Evolutionary conservation across 192 early-diverging fungal genomes (phyloP).

Genomic region (Gryganskiella cystojenkinii): DNA sequence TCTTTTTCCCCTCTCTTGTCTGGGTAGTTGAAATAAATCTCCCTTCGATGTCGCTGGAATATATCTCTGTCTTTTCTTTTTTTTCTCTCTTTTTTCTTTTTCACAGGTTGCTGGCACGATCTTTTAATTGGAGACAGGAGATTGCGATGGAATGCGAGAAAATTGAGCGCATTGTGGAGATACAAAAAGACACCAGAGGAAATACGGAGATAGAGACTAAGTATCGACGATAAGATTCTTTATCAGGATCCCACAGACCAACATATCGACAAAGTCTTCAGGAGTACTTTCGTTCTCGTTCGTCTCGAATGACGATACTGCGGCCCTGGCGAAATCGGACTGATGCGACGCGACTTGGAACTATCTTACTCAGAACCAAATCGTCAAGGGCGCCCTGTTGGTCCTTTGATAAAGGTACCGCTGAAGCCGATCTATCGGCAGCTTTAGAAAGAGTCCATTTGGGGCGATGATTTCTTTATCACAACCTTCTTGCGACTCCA

Average conservation of each 20-base stretch:
- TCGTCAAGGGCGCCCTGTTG: slow-evolving; percentile 22
- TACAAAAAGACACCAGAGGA: background rate
- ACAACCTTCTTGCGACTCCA: slow-evolving; percentile 35
- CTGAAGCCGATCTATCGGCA: background rate
- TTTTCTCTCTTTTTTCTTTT: slow-evolving; percentile 1
- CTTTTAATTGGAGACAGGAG: background rate
- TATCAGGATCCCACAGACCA: slow-evolving; percentile 24
- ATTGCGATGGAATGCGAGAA: too few species aligned
- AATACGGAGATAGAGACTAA: background rate
- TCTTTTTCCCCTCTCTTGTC: background rate
- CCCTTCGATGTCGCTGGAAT: background rate
- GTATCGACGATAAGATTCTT: slow-evolving; percentile 13
- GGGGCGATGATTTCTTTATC: slow-evolving; percentile 25
- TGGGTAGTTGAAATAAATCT: slow-evolving; percentile 30
- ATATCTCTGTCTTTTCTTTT: slow-evolving; percentile 1
- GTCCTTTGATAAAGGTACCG: slow-evolving; percentile 4
- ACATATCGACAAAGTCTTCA: slow-evolving; percentile 26
- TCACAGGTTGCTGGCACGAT: background rate
- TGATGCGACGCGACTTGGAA: slow-evolving; percentile 35
- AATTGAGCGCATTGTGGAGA: too few species aligned
- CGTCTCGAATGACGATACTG: slow-evolving; percentile 29
- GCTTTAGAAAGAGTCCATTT: slow-evolving; percentile 12
- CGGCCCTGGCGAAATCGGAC: slow-evolving; percentile 30
- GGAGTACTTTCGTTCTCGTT: background rate
- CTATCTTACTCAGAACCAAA: slow-evolving; percentile 28